Evolutionary conservation across 495 filamentous ascomycete genomes (phyloP).

Genomic region (Aspergillus heteromorphus): DNA sequence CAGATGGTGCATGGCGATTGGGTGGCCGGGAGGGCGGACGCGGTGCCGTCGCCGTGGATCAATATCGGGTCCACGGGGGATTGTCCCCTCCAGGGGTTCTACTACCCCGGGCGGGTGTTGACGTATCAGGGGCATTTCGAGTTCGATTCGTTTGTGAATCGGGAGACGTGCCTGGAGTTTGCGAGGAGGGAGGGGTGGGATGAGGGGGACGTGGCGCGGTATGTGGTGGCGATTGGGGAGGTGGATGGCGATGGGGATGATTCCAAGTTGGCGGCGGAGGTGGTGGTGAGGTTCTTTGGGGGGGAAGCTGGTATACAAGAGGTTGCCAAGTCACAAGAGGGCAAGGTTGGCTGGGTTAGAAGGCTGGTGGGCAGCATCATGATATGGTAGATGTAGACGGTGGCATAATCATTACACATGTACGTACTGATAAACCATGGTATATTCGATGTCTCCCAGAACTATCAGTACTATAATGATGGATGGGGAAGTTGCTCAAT

Average conservation of each 20-base stretch:
- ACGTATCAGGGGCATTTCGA: slow-evolving; percentile 42
- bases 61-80: slow-evolving; percentile 28
- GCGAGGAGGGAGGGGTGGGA: slow-evolving; percentile 26
- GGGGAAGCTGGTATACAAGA: neutral
- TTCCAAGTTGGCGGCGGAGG: slow-evolving; percentile 34
- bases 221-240: slow-evolving; percentile 22
- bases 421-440: too few species aligned
- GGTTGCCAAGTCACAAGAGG: neutral
- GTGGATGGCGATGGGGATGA: slow-evolving; percentile 32
- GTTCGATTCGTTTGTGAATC: slow-evolving; percentile 36
- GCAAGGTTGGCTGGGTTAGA: neutral
- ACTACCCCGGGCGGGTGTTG: slow-evolving; percentile 29
- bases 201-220: slow-evolving; percentile 9
- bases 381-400: too few species aligned
- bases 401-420: too few species aligned
- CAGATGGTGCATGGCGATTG: slow-evolving; percentile 23
- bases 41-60: slow-evolving; percentile 27
- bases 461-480: too few species aligned
- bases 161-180: slow-evolving; percentile 30
- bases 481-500: too few species aligned
- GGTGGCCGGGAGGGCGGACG: too few species aligned
- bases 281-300: slow-evolving; percentile 26
- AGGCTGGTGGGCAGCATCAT: too few species aligned
- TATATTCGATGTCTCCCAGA: too few species aligned
- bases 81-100: slow-evolving; percentile 39